Evolutionary conservation across 345 rosid genomes (phyloP).

Genomic region (Eucalyptus tenuipes): DNA sequence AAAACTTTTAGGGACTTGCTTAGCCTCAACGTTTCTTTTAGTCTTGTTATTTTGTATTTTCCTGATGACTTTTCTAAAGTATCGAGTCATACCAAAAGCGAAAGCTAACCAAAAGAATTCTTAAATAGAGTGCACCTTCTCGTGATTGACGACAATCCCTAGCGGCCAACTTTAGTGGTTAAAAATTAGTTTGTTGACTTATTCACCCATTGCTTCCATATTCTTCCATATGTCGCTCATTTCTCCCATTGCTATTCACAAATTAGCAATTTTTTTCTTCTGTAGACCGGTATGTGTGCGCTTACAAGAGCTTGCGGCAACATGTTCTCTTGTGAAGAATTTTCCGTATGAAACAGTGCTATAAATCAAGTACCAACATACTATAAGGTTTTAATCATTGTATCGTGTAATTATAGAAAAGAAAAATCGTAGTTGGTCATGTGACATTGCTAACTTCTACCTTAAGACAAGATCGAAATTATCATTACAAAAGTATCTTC

Average conservation of each 20-base stretch:
- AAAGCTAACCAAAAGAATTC: neutral
- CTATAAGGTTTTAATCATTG: neutral
- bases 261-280: neutral
- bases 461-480: neutral
- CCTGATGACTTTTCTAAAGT: neutral
- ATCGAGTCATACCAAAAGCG: neutral
- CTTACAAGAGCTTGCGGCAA: neutral
- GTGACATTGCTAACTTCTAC: neutral
- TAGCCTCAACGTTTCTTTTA: neutral
- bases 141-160: neutral
- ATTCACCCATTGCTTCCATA: neutral
- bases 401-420: neutral
- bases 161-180: neutral
- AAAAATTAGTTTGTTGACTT: neutral
- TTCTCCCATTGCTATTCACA: neutral
- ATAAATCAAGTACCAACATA: too few relatives aligned
- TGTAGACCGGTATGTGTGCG: neutral
- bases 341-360: neutral
- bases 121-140: neutral
- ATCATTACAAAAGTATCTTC: neutral
- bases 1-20: too few relatives aligned
- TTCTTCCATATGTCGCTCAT: neutral
- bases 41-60: neutral
- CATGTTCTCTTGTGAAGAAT: neutral
- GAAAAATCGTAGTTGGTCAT: neutral